A percentile compares a stretch with the other conserved stretches of the same genome.
Evolutionary conservation across 1,139 yeast genomes (phyloP).

Genomic region (Debaryomyces subglobosus): DNA sequence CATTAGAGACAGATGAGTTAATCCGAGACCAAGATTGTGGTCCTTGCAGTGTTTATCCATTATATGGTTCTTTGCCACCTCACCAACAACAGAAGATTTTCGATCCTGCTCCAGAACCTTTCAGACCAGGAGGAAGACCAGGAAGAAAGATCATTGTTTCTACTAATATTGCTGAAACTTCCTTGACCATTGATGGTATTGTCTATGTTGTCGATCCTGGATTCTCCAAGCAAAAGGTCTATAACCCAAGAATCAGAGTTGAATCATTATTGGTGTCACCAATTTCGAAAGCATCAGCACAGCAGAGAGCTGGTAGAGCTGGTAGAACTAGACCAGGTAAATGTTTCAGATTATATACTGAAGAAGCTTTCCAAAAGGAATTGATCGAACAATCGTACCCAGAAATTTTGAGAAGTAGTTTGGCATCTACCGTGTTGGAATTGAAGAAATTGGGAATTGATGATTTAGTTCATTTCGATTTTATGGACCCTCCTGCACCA

Average conservation of each 20-base stretch:
- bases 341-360: constrained; percentile 94
- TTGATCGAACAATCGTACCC: constrained; percentile 95
- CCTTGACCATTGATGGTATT: constrained; percentile 95
- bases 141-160: constrained; percentile 93
- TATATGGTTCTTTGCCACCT: constrained; percentile 96
- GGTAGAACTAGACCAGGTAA: constrained; percentile 99
- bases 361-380: constrained; percentile 94
- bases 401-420: constrained; percentile 87
- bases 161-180: constrained; percentile 98
- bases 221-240: constrained; percentile 93
- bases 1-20: constrained; percentile 85
- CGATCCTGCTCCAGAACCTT: constrained; percentile 79
- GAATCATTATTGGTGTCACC: constrained; percentile 95
- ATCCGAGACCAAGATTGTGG: constrained; percentile 89
- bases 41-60: constrained; percentile 85
- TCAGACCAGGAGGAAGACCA: constrained; percentile 71
- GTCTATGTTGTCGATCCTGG: constrained; percentile 98
- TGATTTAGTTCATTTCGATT: constrained; percentile 95
- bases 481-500: constrained; percentile 99
- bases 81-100: constrained; percentile 92
- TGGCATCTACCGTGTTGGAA: constrained; percentile 90
- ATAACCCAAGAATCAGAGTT: constrained; percentile 94
- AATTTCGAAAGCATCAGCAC: constrained; percentile 95
- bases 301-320: constrained; percentile 99
- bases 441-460: constrained; percentile 92